phyloP scores from a whole-genome alignment of 352 stramenopile genomes.

The Phytopythium delawarense region DNA sequence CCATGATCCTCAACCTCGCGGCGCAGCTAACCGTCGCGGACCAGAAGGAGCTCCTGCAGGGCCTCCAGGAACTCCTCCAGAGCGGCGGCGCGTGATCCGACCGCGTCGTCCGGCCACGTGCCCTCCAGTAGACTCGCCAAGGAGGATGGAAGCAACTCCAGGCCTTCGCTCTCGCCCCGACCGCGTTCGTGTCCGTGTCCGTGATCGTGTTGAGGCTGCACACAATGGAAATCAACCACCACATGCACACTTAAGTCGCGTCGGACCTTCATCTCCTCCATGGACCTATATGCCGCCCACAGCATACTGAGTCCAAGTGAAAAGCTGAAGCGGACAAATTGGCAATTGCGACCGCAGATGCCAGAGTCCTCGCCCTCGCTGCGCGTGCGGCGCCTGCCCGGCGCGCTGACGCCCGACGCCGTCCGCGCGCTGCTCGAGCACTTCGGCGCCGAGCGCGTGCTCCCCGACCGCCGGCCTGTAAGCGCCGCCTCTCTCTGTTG shows the following conservation, averaged over 20 bases:
- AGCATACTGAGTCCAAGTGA: no score
- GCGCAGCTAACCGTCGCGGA: constrained; percentile 56
- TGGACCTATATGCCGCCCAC: no score
- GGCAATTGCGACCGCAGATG: no score
- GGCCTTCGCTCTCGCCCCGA: not conserved
- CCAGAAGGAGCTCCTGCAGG: constrained; percentile 62
- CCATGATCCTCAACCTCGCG: constrained; percentile 75
- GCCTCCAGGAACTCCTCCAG: constrained; percentile 61
- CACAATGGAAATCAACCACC: no score
- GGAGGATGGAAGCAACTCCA: not conserved
- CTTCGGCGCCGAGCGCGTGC: constrained; percentile 49
- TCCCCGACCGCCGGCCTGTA: constrained; percentile 34
- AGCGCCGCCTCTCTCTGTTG: constrained; percentile 1
- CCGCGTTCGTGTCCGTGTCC: no score
- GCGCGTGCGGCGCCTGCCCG: constrained; percentile 57
- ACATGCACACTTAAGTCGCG: no score
- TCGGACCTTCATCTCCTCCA: no score
- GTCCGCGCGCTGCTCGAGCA: constrained; percentile 54
- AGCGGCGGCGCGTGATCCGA: constrained; percentile 18
- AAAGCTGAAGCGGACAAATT: no score
- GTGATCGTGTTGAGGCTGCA: no score
- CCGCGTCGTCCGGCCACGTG: not conserved
- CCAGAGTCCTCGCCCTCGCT: constrained; percentile 10
- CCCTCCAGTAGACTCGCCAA: not conserved
- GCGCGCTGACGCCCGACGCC: constrained; percentile 45